Base-by-base conservation (phyloP, 371 early-diverging fungal genomes). In the Actinomortierella ambigua region DNA sequence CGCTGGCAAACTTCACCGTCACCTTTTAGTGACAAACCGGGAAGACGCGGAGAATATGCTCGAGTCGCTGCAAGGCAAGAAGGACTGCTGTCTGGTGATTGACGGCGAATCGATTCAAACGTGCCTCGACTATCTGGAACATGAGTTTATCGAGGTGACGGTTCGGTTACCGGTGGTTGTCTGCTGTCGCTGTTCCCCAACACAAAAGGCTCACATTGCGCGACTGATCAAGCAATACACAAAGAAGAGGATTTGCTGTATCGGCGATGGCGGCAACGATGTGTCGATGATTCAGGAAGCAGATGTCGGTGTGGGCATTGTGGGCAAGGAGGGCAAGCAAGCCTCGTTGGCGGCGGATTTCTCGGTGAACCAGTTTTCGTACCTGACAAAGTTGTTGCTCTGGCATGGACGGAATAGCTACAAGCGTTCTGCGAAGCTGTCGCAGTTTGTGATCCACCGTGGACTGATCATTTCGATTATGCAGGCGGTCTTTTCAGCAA, bases 251-350 rank as follows among this genome's bases (percentile, higher is more conserved):
- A 91, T 96, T 5, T 89, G 92, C 55, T 95, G 95, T 48, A 97
- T 99, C 55, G 99, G 99, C 42, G 99, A 99, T 79, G 99, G 99
- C 51, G 99, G 98, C 50, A 99, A 99, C 77, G 99, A 99, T 77
- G 98, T 99, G 20, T 91, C 93, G 29, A 99, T 99, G 99, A 99
- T 99, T 61, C 96, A 95, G 70, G 95, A 95, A 2, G 98, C 99
- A 0, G 90, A 98, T 79, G 93, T 99, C n/a, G 99, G 90, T 57
- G 89, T 99, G 7, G 99, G 99, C 27, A 95, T 99, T 65, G 96
- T 95, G 8, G 99, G 99, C 53, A 97, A 97, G 80, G 99, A 99
- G 80, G 99, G 99, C 14, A 92, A 86, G 73, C 99, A 99, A 76
- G 99, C 99, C 3, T 93, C 96, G 11, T 79, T 99, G 43, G 98